Conservation (phyloP, 2,329 filamentous ascomycete species). For the Aspergillus tamarii region DNA sequence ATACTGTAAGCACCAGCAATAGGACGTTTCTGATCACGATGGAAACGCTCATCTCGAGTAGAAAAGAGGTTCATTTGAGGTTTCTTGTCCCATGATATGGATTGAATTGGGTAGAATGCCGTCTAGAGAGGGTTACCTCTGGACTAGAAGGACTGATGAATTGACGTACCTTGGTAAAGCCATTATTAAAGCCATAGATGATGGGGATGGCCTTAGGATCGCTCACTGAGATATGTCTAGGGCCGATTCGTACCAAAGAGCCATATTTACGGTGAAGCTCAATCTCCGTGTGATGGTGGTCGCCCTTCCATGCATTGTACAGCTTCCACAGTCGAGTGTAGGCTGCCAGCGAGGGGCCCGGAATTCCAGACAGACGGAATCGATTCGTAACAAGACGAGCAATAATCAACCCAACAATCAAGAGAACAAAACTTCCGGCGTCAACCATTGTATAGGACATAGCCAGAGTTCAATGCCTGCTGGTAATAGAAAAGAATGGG, state of each 20-base stretch:
- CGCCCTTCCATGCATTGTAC: conserved; percentile 22
- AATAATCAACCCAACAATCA: background rate
- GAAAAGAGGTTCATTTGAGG: conserved; percentile 29
- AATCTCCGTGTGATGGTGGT: conserved; percentile 19
- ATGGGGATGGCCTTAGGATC: conserved; percentile 4
- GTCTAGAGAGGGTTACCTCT: background rate
- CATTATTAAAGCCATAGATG: conserved; percentile 10
- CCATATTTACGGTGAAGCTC: conserved; percentile 7
- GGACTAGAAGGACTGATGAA: too few relatives aligned
- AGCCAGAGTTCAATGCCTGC: background rate
- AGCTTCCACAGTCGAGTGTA: conserved; percentile 23
- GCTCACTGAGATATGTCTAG: conserved; percentile 10
- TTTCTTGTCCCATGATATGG: conserved; percentile 25
- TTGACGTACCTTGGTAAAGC: conserved; percentile 7
- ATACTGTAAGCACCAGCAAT: conserved; percentile 34
- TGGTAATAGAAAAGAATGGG: background rate
- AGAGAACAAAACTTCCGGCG: background rate
- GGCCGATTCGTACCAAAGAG: conserved; percentile 13
- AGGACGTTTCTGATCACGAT: conserved; percentile 22
- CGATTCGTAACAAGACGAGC: background rate
- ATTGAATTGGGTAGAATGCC: conserved; percentile 26
- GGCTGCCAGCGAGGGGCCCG: conserved; percentile 1
- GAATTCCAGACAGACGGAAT: background rate
- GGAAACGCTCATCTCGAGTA: conserved; percentile 22
- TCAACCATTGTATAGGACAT: background rate